Conservation (phyloP, 768 basidiomycete genomes). For the Cystofilobasidium capitatum region DNA sequence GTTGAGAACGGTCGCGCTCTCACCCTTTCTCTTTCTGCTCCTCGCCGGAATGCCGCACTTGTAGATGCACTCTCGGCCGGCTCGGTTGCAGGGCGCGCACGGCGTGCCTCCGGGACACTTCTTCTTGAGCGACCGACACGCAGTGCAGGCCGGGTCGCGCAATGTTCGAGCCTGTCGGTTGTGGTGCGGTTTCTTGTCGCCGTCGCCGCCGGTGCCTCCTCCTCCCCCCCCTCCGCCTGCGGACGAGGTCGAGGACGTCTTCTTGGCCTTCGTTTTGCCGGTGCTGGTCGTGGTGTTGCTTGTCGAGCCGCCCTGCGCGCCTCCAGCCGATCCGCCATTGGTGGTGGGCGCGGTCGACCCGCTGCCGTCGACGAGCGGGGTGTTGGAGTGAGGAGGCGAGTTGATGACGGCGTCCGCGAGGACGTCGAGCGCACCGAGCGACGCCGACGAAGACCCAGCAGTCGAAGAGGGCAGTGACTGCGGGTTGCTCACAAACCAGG, state of each 20-base stretch:
- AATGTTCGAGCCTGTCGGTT: neutral
- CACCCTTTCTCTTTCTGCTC: neutral
- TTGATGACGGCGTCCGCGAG: neutral
- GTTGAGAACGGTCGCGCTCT: neutral
- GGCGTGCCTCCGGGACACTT: neutral
- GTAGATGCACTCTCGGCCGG: neutral
- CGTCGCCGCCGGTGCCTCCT: neutral
- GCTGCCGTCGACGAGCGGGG: neutral
- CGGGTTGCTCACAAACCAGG: neutral
- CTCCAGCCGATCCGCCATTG: too few relatives aligned
- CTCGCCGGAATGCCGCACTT: slow-evolving; percentile 1
- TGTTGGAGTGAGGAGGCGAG: neutral
- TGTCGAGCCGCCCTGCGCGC: too few relatives aligned
- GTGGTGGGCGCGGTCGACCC: neutral
- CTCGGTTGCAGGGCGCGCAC: neutral
- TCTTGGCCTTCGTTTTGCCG: neutral
- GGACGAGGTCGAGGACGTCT: neutral
- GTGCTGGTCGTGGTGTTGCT: too few relatives aligned
- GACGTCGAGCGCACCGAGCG: neutral
- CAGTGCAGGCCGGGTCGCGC: slow-evolving; percentile 2
- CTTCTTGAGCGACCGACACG: slow-evolving; percentile 8
- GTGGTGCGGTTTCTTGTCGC: neutral
- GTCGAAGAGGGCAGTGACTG: neutral
- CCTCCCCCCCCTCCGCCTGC: too few relatives aligned
- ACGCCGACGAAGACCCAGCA: neutral